phyloP scores from a whole-genome alignment of 352 stramenopile species.

The Phytophthora pinifolia region DNA sequence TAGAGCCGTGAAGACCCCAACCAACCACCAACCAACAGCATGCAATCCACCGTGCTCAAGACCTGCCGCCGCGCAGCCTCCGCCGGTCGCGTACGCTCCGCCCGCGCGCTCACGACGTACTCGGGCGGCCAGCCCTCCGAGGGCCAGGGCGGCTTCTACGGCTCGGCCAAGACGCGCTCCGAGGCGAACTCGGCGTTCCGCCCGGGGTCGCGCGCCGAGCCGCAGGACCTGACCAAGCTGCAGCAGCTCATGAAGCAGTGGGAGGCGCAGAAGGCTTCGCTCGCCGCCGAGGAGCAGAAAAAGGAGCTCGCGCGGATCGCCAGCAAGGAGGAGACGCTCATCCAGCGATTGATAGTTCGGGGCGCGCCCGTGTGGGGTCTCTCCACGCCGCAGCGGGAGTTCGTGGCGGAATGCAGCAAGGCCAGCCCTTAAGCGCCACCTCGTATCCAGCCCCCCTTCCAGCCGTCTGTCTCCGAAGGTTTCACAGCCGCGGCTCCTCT shows the following conservation, averaged over 20 bases:
- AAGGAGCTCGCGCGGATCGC: conserved; percentile 45
- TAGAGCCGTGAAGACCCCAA: background rate
- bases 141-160: conserved; percentile 92
- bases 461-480: conserved; percentile 8
- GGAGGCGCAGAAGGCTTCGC: conserved; percentile 39
- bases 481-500: conserved; percentile 1
- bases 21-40: conserved; percentile 7
- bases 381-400: conserved; percentile 69
- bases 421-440: conserved; percentile 14
- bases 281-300: conserved; percentile 42
- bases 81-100: conserved; percentile 4
- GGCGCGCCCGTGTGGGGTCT: conserved; percentile 76
- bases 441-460: conserved; percentile 2
- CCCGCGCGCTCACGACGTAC: conserved; percentile 70
- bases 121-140: conserved; percentile 87
- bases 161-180: conserved; percentile 77
- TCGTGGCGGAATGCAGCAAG: conserved; percentile 62
- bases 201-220: conserved; percentile 65
- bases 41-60: conserved; percentile 28
- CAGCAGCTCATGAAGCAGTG: conserved; percentile 61
- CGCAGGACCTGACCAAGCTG: conserved; percentile 56
- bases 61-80: conserved; percentile 21
- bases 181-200: conserved; percentile 64
- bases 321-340: conserved; percentile 46
- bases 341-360: conserved; percentile 68